Evolutionary conservation across 139 green algal genomes (phyloP).

Genomic region (Chlorella sp.): DNA sequence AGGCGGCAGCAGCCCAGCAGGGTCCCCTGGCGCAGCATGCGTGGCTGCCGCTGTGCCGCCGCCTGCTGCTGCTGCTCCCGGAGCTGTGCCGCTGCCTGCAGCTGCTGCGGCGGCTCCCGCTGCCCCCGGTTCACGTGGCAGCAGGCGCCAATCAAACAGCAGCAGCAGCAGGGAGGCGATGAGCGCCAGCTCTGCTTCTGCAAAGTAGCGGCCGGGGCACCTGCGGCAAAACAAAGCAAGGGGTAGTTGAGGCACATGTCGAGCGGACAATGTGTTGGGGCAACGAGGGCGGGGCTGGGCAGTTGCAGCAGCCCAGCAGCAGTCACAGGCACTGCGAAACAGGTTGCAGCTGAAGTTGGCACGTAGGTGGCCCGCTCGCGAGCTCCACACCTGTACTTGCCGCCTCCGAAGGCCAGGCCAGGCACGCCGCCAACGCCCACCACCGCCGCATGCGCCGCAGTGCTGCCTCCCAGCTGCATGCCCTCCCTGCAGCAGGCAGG

Average conservation of each 20-base stretch:
- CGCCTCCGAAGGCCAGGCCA: conserved; percentile 65
- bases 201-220: conserved; percentile 78
- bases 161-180: conserved; percentile 61
- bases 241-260: background rate
- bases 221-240: conserved; percentile 50
- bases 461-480: conserved; percentile 42
- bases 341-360: too few species aligned
- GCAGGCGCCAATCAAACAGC: conserved; percentile 30
- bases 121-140: background rate
- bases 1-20: conserved; percentile 22
- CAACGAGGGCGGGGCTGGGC: background rate
- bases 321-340: too few species aligned
- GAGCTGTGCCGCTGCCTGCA: background rate
- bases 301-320: too few species aligned
- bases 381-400: conserved; percentile 56
- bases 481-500: conserved; percentile 22
- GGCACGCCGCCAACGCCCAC: conserved; percentile 58
- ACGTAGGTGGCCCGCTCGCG: too few species aligned
- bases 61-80: background rate
- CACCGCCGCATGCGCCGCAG: conserved; percentile 29
- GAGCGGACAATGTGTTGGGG: background rate
- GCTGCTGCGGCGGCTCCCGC: background rate
- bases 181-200: conserved; percentile 75
- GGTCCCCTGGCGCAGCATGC: conserved; percentile 4
- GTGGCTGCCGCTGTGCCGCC: background rate